These are phyloP conservation scores for Venturia nashicola DNA, from an alignment of 2,329 filamentous ascomycete species.

Conservation along the genomic window DNA sequence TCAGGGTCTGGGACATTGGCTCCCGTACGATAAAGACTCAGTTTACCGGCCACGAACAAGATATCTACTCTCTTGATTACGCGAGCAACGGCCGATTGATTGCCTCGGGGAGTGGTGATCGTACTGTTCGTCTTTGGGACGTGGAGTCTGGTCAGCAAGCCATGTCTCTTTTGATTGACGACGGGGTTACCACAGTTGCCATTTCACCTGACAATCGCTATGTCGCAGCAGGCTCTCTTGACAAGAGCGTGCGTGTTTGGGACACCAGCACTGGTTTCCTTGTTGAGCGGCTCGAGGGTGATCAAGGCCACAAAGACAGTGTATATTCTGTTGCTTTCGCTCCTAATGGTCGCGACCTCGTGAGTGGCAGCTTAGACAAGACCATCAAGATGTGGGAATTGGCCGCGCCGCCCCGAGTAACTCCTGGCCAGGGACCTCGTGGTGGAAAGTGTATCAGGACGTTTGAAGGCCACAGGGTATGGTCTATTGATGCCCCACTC, in stretches of 20 bases:
- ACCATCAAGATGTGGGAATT: constrained; percentile 99
- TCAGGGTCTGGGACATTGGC: constrained; percentile 92
- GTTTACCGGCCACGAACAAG: constrained; percentile 94
- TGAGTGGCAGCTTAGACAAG: constrained; percentile 90
- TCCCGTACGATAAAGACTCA: constrained; percentile 75
- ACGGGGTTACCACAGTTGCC: constrained; percentile 93
- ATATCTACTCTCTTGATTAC: constrained; percentile 96
- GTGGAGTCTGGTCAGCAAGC: constrained; percentile 74
- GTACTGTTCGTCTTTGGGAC: constrained; percentile 93
- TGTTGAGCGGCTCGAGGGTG: constrained; percentile 82
- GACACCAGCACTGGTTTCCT: constrained; percentile 77
- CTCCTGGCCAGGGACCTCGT: constrained; percentile 57
- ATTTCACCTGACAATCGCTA: constrained; percentile 92
- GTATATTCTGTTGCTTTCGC: constrained; percentile 96
- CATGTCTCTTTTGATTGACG: constrained; percentile 81
- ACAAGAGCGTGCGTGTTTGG: constrained; percentile 98
- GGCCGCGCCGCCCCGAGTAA: constrained; percentile 54
- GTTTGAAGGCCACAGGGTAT: constrained; percentile 88
- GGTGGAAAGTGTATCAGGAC: constrained; percentile 91
- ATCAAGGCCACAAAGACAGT: constrained; percentile 90
- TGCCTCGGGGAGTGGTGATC: constrained; percentile 86
- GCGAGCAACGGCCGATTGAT: constrained; percentile 87
- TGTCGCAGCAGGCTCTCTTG: constrained; percentile 86
- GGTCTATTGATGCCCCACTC: not conserved
- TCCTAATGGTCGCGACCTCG: constrained; percentile 81